Conservation (phyloP, 805 yeast species). For the Wickerhamiella domercqiae region DNA sequence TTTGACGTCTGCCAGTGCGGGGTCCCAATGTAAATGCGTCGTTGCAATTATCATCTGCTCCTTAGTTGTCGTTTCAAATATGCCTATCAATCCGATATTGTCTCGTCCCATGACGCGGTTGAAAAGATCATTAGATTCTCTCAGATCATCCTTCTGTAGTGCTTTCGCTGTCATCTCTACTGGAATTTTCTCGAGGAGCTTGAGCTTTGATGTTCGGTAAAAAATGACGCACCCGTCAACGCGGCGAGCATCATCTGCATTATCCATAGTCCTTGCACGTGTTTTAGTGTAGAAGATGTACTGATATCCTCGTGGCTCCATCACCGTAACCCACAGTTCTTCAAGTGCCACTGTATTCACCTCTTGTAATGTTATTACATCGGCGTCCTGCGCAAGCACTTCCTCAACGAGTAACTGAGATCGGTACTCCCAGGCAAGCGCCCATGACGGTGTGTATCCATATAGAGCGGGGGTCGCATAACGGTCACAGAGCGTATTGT, state of each 20-base stretch:
- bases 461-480: slow-evolving; percentile 87
- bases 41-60: slow-evolving; percentile 64
- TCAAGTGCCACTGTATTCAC: slow-evolving; percentile 79
- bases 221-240: slow-evolving; percentile 99
- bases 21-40: slow-evolving; percentile 98
- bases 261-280: slow-evolving; percentile 75
- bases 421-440: slow-evolving; percentile 84
- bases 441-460: slow-evolving; percentile 96
- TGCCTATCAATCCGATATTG: slow-evolving; percentile 67
- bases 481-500: slow-evolving; percentile 88
- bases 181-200: slow-evolving; percentile 50
- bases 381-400: slow-evolving; percentile 47
- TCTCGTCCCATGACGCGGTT: slow-evolving; percentile 95
- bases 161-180: slow-evolving; percentile 58
- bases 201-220: slow-evolving; percentile 54
- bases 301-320: slow-evolving; percentile 61
- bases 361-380: slow-evolving; percentile 84
- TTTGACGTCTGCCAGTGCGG: slow-evolving; percentile 88
- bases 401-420: slow-evolving; percentile 62
- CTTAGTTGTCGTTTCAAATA: slow-evolving; percentile 56
- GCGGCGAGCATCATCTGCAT: slow-evolving; percentile 58
- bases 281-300: slow-evolving; percentile 77
- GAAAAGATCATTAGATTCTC: slow-evolving; percentile 85
- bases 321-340: slow-evolving; percentile 68
- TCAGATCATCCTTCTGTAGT: slow-evolving; percentile 47